Conservation (phyloP, 306 rosid genomes). For the Carpinus fangiana region DNA sequence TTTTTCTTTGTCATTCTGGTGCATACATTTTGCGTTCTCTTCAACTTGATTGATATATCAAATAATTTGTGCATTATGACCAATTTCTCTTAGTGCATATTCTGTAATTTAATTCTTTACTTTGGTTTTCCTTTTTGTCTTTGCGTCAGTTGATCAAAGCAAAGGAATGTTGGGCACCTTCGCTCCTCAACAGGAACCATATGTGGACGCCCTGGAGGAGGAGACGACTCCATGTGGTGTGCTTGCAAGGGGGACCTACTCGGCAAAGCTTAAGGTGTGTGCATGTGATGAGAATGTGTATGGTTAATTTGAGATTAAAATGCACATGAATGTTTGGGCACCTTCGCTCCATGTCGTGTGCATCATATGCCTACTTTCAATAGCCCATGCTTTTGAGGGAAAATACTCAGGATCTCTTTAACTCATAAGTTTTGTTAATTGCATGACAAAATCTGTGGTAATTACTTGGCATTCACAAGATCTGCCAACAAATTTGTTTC, state of each 20-base stretch:
- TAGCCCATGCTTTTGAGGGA: not conserved
- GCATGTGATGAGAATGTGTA: not conserved
- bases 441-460: not conserved
- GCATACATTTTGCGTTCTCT: not conserved
- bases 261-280: conserved; percentile 81
- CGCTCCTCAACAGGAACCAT: conserved; percentile 79
- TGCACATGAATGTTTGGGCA: not conserved
- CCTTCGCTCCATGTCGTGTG: too few species aligned
- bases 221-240: conserved; percentile 87
- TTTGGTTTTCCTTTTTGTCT: not conserved
- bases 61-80: not conserved
- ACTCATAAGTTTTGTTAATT: not conserved
- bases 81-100: not conserved
- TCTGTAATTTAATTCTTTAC: not conserved
- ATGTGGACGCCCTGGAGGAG: conserved; percentile 72
- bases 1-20: not conserved
- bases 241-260: conserved; percentile 86
- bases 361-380: not conserved
- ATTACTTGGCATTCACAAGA: not conserved
- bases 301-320: not conserved
- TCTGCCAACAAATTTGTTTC: not conserved
- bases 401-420: not conserved
- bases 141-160: conserved; percentile 71
- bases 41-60: not conserved
- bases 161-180: conserved; percentile 95